phyloP scores from a whole-genome alignment of 805 yeast genomes.

The Kuraishia ogatae region DNA sequence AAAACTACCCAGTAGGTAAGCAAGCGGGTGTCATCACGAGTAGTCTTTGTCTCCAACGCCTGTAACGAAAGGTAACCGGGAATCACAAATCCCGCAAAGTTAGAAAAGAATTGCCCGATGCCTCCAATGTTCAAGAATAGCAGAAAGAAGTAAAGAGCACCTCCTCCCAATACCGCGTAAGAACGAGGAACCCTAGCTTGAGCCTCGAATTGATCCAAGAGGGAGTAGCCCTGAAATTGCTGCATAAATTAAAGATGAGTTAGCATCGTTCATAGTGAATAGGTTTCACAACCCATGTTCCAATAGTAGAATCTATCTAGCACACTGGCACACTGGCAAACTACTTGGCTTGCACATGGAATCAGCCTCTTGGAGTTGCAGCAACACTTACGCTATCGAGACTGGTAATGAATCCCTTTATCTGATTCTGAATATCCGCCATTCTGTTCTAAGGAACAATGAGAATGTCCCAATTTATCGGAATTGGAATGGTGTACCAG shows the following conservation, averaged over 20 bases:
- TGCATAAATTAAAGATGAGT: not conserved
- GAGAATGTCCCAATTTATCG: no score
- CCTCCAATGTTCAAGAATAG: constrained; percentile 91
- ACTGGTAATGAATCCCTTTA: not conserved
- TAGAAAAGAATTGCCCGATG: constrained; percentile 87
- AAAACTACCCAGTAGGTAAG: constrained; percentile 98
- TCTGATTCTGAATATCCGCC: not conserved
- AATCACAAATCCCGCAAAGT: constrained; percentile 81
- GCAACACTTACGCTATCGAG: not conserved
- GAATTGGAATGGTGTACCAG: no score
- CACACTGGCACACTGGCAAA: not conserved
- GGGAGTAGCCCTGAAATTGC: not conserved
- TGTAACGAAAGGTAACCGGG: constrained; percentile 85
- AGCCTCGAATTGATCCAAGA: constrained; percentile 30
- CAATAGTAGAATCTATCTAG: no score
- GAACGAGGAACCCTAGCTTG: constrained; percentile 66
- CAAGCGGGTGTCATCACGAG: constrained; percentile 84
- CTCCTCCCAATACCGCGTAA: constrained; percentile 65
- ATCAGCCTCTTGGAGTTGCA: not conserved
- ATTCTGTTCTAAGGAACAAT: no score
- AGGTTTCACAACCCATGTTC: no score
- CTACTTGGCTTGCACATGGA: not conserved
- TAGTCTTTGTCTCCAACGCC: constrained; percentile 68
- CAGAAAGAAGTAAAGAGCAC: constrained; percentile 59
- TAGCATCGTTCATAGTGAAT: not conserved